A percentile compares a stretch with the other conserved stretches of the same genome.
These are phyloP conservation scores for Mycena crocata DNA, from an alignment of 768 basidiomycete genomes.

Conservation along the genomic window DNA sequence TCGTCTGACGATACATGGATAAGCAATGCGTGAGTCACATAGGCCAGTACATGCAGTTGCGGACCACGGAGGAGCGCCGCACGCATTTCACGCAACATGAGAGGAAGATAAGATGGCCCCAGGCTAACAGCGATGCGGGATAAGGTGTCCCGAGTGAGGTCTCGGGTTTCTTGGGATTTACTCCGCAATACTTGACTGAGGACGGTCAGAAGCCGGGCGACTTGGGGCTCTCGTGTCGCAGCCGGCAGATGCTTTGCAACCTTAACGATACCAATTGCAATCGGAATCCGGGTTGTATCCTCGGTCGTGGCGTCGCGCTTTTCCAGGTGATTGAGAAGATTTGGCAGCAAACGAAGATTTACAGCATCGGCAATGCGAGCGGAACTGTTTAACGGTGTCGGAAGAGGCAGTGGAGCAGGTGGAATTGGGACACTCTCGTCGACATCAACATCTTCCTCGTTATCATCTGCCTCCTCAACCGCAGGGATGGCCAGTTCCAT, in stretches of 20 bases:
- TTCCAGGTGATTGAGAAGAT: constrained; percentile 83
- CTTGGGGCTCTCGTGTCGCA: constrained; percentile 70
- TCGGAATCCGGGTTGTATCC: constrained; percentile 87
- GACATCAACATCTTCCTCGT: constrained; percentile 46
- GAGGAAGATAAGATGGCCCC: constrained; percentile 79
- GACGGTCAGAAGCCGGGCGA: constrained; percentile 82
- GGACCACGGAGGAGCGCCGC: constrained; percentile 90
- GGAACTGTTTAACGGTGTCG: constrained; percentile 35
- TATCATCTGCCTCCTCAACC: constrained; percentile 43
- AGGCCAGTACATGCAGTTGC: constrained; percentile 93
- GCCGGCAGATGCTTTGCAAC: constrained; percentile 86
- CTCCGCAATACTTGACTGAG: constrained; percentile 93
- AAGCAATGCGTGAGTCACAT: constrained; percentile 83
- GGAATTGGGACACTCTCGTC: constrained; percentile 39
- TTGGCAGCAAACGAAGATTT: constrained; percentile 79
- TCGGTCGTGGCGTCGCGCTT: constrained; percentile 83
- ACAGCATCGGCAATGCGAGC: constrained; percentile 80
- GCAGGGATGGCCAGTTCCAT: constrained; percentile 70
- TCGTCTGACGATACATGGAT: constrained; percentile 80
- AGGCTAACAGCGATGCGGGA: constrained; percentile 81
- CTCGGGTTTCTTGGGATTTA: constrained; percentile 92
- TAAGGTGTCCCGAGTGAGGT: constrained; percentile 85
- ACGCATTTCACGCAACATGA: constrained; percentile 84
- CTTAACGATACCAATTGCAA: constrained; percentile 87
- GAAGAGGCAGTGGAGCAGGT: constrained; percentile 24